These are phyloP conservation scores for Cladophialophora immunda DNA, from an alignment of 2,329 filamentous ascomycete species.

Conservation along the genomic window DNA sequence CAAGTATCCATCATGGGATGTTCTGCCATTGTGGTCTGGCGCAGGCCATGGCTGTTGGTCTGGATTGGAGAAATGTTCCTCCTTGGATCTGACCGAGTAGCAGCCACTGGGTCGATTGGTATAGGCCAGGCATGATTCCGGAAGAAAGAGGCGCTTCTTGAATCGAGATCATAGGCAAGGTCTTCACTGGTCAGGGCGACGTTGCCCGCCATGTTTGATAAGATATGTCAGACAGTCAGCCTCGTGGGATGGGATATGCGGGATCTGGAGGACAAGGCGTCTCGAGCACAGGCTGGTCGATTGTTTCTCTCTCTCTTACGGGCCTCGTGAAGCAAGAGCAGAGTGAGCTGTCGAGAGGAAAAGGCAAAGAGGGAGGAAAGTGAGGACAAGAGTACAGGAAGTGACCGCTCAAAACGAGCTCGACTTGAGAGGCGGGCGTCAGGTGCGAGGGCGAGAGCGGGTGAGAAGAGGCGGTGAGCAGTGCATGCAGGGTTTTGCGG, in stretches of 20 bases:
- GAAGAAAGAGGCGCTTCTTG: conserved; percentile 52
- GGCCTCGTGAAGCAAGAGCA: conserved; percentile 38
- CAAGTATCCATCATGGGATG: conserved; percentile 58
- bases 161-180: conserved; percentile 58
- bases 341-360: conserved; percentile 31
- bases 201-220: conserved; percentile 51
- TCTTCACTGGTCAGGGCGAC: conserved; percentile 55
- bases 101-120: conserved; percentile 50
- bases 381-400: conserved; percentile 34
- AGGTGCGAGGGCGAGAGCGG: conserved; percentile 29
- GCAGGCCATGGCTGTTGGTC: conserved; percentile 52
- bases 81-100: conserved; percentile 46
- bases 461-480: conserved; percentile 39
- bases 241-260: conserved; percentile 25
- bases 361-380: conserved; percentile 27
- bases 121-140: conserved; percentile 55
- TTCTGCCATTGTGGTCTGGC: conserved; percentile 52
- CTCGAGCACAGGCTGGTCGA: conserved; percentile 27
- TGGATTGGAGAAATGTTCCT: conserved; percentile 55
- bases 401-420: conserved; percentile 38
- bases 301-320: conserved; percentile 20
- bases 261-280: conserved; percentile 34
- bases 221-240: conserved; percentile 38
- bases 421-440: conserved; percentile 31
- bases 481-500: conserved; percentile 32